Conservation (phyloP, 192 early-diverging fungal species). For the Linnemannia exigua region DNA sequence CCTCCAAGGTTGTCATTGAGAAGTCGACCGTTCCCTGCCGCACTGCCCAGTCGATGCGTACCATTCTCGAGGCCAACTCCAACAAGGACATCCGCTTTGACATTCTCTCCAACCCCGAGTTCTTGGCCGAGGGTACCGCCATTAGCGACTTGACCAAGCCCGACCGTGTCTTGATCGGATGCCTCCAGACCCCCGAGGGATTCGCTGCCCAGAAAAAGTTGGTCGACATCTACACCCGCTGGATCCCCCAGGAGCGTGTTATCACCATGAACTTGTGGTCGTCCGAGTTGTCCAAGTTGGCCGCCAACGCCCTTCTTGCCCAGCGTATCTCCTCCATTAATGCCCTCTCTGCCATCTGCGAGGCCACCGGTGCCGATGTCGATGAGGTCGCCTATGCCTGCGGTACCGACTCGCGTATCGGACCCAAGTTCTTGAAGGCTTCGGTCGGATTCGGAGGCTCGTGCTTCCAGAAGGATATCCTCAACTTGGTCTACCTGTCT, state of each 20-base stretch:
- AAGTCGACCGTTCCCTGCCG: conserved; percentile 97
- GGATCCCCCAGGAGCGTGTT: conserved; percentile 88
- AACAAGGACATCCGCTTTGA: conserved; percentile 78
- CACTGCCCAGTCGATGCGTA: conserved; percentile 87
- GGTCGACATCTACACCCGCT: conserved; percentile 84
- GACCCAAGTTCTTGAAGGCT: conserved; percentile 91
- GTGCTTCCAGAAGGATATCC: conserved; percentile 97
- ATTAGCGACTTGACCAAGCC: conserved; percentile 86
- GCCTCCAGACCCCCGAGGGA: conserved; percentile 78
- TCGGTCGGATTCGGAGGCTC: conserved; percentile 95
- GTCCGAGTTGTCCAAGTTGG: conserved; percentile 94
- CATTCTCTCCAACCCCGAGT: conserved; percentile 96
- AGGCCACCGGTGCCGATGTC: conserved; percentile 92
- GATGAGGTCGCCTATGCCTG: conserved; percentile 93
- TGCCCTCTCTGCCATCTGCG: conserved; percentile 91
- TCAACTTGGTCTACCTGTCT: conserved; percentile 91
- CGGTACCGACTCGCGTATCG: conserved; percentile 88
- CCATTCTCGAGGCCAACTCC: conserved; percentile 86
- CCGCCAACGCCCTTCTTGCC: conserved; percentile 93
- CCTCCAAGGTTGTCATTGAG: conserved; percentile 92
- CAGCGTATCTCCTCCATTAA: conserved; percentile 96
- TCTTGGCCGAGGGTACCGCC: conserved; percentile 95
- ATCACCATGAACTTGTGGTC: conserved; percentile 95
- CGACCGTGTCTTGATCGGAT: conserved; percentile 93
- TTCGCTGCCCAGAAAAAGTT: conserved; percentile 83